A percentile compares a stretch with the other conserved stretches of the same genome.
Conservation (phyloP, 176 grass and related monocot genomes). For the Typha latifolia region DNA sequence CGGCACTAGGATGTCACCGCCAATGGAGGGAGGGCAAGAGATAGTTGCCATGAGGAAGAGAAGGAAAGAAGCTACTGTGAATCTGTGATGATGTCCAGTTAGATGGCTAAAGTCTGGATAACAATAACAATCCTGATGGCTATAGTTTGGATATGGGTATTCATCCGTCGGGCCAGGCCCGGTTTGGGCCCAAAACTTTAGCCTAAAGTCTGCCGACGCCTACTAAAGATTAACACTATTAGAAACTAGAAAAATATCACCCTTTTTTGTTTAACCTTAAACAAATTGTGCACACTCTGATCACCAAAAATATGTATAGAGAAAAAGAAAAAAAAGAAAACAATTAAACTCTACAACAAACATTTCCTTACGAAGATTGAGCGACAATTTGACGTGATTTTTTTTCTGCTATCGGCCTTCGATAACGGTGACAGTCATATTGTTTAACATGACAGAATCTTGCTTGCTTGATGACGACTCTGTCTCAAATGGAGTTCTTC, state of each 20-base stretch:
- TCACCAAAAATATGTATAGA: neutral
- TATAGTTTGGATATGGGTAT: too few relatives aligned
- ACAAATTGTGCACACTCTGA: neutral
- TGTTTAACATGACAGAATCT: slow-evolving; percentile 25
- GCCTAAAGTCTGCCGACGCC: too few relatives aligned
- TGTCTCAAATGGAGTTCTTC: slow-evolving; percentile 28
- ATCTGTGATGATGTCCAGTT: too few relatives aligned
- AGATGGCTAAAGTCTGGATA: too few relatives aligned
- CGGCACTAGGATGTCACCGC: slow-evolving; percentile 24
- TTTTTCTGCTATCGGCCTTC: slow-evolving; percentile 31
- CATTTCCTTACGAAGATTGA: neutral
- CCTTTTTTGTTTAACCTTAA: neutral
- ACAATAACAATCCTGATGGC: too few relatives aligned
- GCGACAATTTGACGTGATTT: too few relatives aligned
- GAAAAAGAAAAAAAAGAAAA: neutral
- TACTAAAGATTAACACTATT: too few relatives aligned
- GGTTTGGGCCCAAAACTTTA: too few relatives aligned
- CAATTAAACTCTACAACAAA: neutral
- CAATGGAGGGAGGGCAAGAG: too few relatives aligned
- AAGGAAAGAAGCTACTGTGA: too few relatives aligned
- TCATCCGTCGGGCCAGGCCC: too few relatives aligned
- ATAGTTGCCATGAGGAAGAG: too few relatives aligned
- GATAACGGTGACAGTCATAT: slow-evolving; percentile 33
- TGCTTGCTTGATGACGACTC: slow-evolving; percentile 43
- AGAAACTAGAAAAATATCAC: neutral